Conservation (phyloP, 2,329 filamentous ascomycete genomes). For the Colletotrichum viniferum region DNA sequence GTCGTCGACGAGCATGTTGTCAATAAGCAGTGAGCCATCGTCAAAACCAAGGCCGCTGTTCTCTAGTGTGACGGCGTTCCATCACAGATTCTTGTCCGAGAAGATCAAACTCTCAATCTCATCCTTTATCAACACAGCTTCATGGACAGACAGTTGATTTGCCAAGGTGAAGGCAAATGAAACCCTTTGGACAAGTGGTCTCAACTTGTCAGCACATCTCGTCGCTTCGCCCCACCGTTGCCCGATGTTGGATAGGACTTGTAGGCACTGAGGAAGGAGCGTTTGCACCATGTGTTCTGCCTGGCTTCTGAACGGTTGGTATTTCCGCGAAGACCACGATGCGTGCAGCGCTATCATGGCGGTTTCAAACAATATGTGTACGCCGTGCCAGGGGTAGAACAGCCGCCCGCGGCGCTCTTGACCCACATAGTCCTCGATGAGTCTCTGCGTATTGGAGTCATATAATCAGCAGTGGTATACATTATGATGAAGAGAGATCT, state of each 20-base stretch:
- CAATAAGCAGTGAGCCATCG: not conserved
- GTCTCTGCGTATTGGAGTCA: too few relatives aligned
- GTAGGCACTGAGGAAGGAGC: not conserved
- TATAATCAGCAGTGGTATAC: too few relatives aligned
- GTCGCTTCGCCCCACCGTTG: not conserved
- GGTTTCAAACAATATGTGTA: not conserved
- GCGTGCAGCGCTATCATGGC: not conserved
- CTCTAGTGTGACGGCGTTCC: not conserved
- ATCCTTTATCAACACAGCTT: not conserved
- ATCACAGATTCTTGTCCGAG: not conserved
- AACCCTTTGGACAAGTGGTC: not conserved
- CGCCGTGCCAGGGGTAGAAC: not conserved
- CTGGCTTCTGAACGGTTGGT: rapidly evolving
- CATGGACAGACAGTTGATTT: not conserved
- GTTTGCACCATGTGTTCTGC: not conserved
- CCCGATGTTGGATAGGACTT: not conserved
- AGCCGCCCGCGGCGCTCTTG: not conserved
- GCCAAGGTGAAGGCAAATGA: not conserved
- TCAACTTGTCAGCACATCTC: not conserved
- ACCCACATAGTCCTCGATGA: not conserved
- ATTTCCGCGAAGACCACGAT: not conserved
- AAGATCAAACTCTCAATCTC: not conserved
- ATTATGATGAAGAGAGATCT: not conserved
- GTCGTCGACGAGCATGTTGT: not conserved
- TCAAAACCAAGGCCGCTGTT: not conserved